Evolutionary conservation across 2,329 filamentous ascomycete species (phyloP), one percentile per base, ranked within the genome.

Genomic region (Pezicula carpinea): DNA sequence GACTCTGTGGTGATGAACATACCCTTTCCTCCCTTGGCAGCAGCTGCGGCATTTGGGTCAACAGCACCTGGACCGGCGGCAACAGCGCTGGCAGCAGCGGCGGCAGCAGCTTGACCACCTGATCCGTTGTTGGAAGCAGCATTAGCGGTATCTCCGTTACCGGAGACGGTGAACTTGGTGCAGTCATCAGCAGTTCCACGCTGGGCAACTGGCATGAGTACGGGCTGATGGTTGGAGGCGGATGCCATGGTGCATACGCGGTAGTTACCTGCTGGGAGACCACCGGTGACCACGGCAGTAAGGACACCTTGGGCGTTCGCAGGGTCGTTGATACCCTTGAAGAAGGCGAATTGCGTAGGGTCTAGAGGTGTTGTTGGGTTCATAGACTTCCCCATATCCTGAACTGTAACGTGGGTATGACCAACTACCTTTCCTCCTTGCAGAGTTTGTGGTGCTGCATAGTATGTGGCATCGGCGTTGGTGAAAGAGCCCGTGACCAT

Each of bases 111-210:
- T 15, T 36, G 14, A 22, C 33, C 44, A 8, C 36, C 34, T 15
- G 39, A 21, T 22, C 45, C 45, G 35, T 43, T 22, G 29, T 51
- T 47, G 31, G 52, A 32, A 31, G 49, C 49, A 17, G 45, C 43
- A 13, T 56, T 57, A 2, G 23, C 44, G 13, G 46, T 50, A 15
- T 44, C 48, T 26, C 26, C 44, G 13, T 46, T 50, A 13, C 38
- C 64, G 31, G 64, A 56, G 47, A 69, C 66, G 14, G 61, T 64
- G 48, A 70, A 69, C 51, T 67, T 67, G 6, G 57, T 62, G 49
- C 68, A 70, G 52, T 70, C 68, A 52, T 70, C 68, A 41, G 68
- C 66, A 40, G 66, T 59, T 50, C 67, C 64, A 43, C 67, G 62
- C 55, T 68, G 62, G 18, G 66, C 66, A 34, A 69, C 60, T 21